Evolutionary conservation across 192 early-diverging fungal species (phyloP), one percentile per base, ranked within the genome.

Genomic region (Geosiphon pyriformis): DNA sequence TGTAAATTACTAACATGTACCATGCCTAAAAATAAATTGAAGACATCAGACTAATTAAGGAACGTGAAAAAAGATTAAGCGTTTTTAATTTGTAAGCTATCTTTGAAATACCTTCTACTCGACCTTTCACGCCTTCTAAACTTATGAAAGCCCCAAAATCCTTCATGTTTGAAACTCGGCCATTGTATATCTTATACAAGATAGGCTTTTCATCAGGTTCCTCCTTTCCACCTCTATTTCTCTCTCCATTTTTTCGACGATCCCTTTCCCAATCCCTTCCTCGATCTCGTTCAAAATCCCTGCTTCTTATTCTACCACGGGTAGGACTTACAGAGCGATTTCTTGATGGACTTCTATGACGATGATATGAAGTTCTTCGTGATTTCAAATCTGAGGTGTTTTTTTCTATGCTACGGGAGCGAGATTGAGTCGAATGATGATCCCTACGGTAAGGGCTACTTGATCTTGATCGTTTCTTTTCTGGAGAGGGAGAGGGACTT

Each of bases 111-210:
- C 95, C 95, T 75, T 97, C 93, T 12, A 84, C 82, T 22, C 87
- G 77, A 1, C 87, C 86, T 25, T 76, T 78, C 32, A 96, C 76
- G 6, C 93, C 93, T 29, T 96, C 87, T 31, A 98, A 73, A 12
- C 78, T 59, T 6, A 96, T 91, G 81, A 98, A 98, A 1, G 86
- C 92, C 18, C 96, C 96, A 84, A 97, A 98, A 37, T 95, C 92
- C 57, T 89, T 91, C 29, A 94, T 79, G 61, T 87, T 91, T 3
- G 88, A 82, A 17, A 97, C 87, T 26, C 76, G 83, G 11, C 94
- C 96, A 29, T 76, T 65, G 72, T 98, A 98, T 29, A 98, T 94
- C 70, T 96, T 94, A 81, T 95, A 94, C 1, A 95, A 73, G 0
- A 96, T 72, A 0, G 96, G 94, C 0, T 78, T 80, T 22, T 91